Base-by-base conservation (phyloP, 257 asterid genomes). In the Jaltomata sinuosa region DNA sequence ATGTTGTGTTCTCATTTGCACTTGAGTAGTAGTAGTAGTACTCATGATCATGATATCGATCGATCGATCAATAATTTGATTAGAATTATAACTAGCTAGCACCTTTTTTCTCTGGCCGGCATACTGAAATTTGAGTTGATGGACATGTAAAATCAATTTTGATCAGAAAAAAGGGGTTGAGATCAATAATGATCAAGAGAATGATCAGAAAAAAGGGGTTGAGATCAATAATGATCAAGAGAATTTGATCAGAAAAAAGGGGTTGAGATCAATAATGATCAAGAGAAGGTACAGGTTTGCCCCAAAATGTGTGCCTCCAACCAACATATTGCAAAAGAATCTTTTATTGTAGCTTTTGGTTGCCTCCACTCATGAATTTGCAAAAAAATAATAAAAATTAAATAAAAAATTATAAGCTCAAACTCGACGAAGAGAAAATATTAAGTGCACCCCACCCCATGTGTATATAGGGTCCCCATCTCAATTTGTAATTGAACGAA, bases 381-480 rank as follows among this genome's bases (percentile, higher is more conserved):
- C 62, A 79, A 77, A 84, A 34, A 6, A n/a, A n/a, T n/a, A n/a
- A n/a, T n/a, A n/a, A n/a, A n/a, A n/a, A n/a, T n/a, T n/a, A n/a
- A n/a, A n/a, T n/a, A n/a, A n/a, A 47, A 22, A 74, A 59, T 85
- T 14, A 12, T 57, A 80, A 6, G 67, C 67, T 22, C 10, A 59
- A 59, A 59, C 67, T 79, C 22, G n/a, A 80, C 47, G 62, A 76
- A 59, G 77, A 38, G 84, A 59, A 54, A 64, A 59, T 52, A 31
- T 40, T 38, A 80, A 65, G 72, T 85, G 61, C 85, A 84, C 93
- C 92, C 96, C 97, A 89, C 96, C 91, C 98, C 98, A 95, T 95
- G 99, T 95, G 98, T 94, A 38, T 77, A 82, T 91, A 90, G 96
- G 97, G 93, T 94, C 99, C 98, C 97, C 95, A 88, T 87, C 89